phyloP scores from a whole-genome alignment of 768 basidiomycete genomes.

The Coprinellus aureogranulatus region DNA sequence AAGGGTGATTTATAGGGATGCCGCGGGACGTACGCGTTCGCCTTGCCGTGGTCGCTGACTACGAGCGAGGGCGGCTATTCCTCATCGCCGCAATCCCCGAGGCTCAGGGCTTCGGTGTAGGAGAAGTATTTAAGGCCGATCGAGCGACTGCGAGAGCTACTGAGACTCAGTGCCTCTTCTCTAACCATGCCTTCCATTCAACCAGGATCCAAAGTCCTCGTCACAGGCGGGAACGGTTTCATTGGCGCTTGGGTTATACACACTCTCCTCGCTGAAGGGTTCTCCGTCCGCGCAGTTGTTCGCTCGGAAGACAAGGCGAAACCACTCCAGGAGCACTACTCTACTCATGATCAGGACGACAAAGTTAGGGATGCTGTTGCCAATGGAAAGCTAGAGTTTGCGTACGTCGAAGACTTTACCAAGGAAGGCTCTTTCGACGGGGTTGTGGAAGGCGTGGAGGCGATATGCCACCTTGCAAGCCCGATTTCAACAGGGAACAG shows the following conservation, averaged over 20 bases:
- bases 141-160: too few species aligned
- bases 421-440: slow-evolving; percentile 74
- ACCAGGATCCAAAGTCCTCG: slow-evolving; percentile 26
- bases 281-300: slow-evolving; percentile 27
- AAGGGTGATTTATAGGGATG: too few species aligned
- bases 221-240: slow-evolving; percentile 30
- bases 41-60: too few species aligned
- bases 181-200: too few species aligned
- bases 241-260: slow-evolving; percentile 29
- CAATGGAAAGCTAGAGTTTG: slow-evolving; percentile 46
- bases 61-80: too few species aligned
- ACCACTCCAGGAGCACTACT: slow-evolving; percentile 18
- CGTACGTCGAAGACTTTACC: slow-evolving; percentile 71
- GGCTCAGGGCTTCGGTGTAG: too few species aligned
- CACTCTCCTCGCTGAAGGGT: slow-evolving; percentile 25
- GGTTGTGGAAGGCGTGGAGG: slow-evolving; percentile 72
- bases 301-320: slow-evolving; percentile 23
- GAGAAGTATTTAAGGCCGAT: too few species aligned
- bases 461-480: slow-evolving; percentile 66
- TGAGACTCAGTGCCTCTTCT: too few species aligned
- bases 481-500: slow-evolving; percentile 47
- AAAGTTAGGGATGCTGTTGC: too few species aligned
- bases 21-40: too few species aligned
- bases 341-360: slow-evolving; percentile 10
- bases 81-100: too few species aligned